A percentile compares a stretch with the other conserved stretches of the same genome.
These are phyloP conservation scores for Fusarium marasasianum DNA, from an alignment of 2,329 filamentous ascomycete species.

Conservation along the genomic window DNA sequence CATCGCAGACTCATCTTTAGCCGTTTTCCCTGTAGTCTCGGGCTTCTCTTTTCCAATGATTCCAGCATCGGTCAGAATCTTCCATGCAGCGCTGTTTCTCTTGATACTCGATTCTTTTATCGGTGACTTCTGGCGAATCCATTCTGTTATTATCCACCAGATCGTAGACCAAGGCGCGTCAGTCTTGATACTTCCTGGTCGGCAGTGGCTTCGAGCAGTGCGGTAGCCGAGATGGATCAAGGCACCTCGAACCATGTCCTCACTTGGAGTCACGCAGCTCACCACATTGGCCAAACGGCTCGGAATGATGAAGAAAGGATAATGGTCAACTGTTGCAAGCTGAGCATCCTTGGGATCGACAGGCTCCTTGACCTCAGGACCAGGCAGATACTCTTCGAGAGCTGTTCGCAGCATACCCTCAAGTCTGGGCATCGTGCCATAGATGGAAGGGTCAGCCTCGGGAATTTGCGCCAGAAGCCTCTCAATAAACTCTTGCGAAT, in stretches of 20 bases:
- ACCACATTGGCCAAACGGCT: constrained; percentile 78
- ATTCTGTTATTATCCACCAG: constrained; percentile 94
- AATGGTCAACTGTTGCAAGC: constrained; percentile 73
- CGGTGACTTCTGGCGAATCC: constrained; percentile 82
- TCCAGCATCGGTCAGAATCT: constrained; percentile 64
- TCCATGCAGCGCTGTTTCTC: constrained; percentile 75
- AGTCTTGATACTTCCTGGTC: constrained; percentile 90
- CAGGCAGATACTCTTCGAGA: constrained; percentile 73
- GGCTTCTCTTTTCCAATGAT: constrained; percentile 49
- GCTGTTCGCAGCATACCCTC: constrained; percentile 93
- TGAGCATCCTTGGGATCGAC: constrained; percentile 57
- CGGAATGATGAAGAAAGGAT: constrained; percentile 89
- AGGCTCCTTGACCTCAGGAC: constrained; percentile 48
- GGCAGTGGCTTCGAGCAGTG: constrained; percentile 87
- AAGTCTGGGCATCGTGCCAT: constrained; percentile 82
- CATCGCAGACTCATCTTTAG: constrained; percentile 46
- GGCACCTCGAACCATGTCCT: constrained; percentile 82
- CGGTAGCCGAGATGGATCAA: constrained; percentile 82
- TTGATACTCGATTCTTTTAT: constrained; percentile 78
- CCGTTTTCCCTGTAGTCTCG: constrained; percentile 23
- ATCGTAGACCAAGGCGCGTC: constrained; percentile 90
- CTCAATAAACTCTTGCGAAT: constrained; percentile 84
- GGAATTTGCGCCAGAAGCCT: constrained; percentile 79
- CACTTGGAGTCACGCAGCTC: constrained; percentile 81
- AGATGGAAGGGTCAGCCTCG: constrained; percentile 71